Base-by-base conservation (phyloP, 176 grass and related monocot species). In the Aegilops tauschii region DNA sequence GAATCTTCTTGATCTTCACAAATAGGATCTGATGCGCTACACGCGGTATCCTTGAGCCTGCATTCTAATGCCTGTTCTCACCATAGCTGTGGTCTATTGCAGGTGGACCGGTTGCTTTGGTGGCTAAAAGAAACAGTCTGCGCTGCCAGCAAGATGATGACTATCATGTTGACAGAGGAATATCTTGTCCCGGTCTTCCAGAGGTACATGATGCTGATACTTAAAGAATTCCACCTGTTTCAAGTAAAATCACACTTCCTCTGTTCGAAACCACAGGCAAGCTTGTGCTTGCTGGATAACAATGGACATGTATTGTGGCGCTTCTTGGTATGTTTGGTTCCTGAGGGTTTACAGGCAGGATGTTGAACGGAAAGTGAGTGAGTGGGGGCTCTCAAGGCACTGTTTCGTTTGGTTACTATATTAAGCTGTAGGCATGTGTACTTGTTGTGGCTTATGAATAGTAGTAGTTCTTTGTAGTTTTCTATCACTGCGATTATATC, bases 71-170 rank as follows among this genome's bases (percentile, higher is more conserved):
- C 25, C n/a, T 47, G 39, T 47, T 73, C 70, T 73, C 39, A 16
- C n/a, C 39, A 45, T 73, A 73, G 4, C 12, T 73, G 12, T 73
- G 39, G 70, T 27, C 70, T 73, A 40, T 73, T 73, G 70, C 70
- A 45, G 70, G n/a, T 73, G 70, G 70, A 73, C n/a, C n/a, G 70
- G 39, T 73, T 73, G 39, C 70, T 73, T 73, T 73, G 70, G 39
- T 12, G 39, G 11, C 39, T 47, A 73, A 28, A 73, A 73, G 39
- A 73, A 25, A 73, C 39, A 27, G 40, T 27, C 12, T 45, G n/a
- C 70, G 21, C n/a, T 7, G 70, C 70, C 70, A 73, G 37, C 40
- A 73, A 45, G 70, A 73, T 47, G 39, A 73, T 73, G 8, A 73
- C 70, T 73, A 73, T 44, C 12, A 74, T 47, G 71, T 47, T 49